Percentiles rank a stretch among this genome's conserved stretches.
phyloP scores from a whole-genome alignment of 2,329 filamentous ascomycete genomes.

The Apiospora arundinis region DNA sequence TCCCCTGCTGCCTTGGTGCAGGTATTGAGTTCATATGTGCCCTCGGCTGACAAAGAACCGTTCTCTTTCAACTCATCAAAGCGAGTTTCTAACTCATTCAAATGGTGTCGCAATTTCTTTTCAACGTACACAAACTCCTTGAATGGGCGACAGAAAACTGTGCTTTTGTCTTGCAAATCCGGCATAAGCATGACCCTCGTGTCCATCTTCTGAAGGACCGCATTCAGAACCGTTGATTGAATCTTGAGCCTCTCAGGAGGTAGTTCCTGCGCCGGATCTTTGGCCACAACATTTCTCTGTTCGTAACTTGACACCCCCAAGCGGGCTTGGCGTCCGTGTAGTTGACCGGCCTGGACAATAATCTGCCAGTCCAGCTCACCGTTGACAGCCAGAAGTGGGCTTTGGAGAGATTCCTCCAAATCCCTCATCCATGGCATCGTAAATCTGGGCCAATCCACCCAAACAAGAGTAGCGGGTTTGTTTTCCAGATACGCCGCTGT shows the following conservation, averaged over 20 bases:
- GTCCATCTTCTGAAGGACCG: not conserved
- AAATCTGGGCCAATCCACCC: not conserved
- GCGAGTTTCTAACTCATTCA: not conserved
- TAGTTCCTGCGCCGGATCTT: not conserved
- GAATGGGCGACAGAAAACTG: not conserved
- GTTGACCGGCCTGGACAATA: too few species aligned
- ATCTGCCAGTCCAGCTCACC: not conserved
- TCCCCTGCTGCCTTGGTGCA: too few species aligned
- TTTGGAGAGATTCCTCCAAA: not conserved
- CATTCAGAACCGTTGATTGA: not conserved
- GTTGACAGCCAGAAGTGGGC: not conserved
- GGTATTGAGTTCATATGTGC: not conserved
- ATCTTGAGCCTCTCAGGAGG: not conserved
- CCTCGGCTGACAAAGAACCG: not conserved
- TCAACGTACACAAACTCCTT: not conserved
- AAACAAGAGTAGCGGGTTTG: not conserved
- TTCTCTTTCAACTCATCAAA: not conserved
- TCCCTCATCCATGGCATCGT: accelerated
- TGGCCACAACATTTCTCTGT: not conserved
- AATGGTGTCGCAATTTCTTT: not conserved
- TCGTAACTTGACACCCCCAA: not conserved
- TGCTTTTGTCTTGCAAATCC: not conserved
- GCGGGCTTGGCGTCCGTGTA: not conserved
- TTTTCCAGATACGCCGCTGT: not conserved
- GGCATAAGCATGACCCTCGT: not conserved